A percentile compares a stretch with the other conserved stretches of the same genome.
Evolutionary conservation across 1,284 basidiomycete species (phyloP).

Genomic region (Cutaneotrichosporon dermatis): DNA sequence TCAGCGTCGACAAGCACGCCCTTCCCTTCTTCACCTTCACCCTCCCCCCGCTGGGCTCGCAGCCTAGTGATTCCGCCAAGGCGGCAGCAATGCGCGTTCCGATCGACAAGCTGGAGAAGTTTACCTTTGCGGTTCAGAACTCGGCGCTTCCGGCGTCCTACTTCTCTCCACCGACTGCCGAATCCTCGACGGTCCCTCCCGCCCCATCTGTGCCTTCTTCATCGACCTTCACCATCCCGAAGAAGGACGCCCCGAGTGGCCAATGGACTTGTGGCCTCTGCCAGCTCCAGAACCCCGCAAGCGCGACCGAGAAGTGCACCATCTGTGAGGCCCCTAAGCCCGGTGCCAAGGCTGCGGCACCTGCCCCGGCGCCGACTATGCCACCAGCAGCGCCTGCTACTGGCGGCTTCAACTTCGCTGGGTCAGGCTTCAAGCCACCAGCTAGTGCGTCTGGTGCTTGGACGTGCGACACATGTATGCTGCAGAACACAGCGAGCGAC

Average conservation of each 20-base stretch:
- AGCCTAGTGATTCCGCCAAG: conserved; percentile 20
- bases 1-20: conserved; percentile 31
- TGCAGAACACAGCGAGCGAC: conserved; percentile 52
- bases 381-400: neutral
- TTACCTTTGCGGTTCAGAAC: conserved; percentile 51
- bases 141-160: conserved; percentile 33
- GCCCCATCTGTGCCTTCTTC: conserved; percentile 1
- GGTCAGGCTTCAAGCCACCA: neutral
- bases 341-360: conserved; percentile 6
- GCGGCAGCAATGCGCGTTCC: conserved; percentile 21
- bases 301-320: conserved; percentile 53
- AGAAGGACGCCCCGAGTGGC: neutral
- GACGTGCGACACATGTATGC: conserved; percentile 54
- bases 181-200: neutral
- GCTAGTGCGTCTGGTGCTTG: conserved; percentile 34
- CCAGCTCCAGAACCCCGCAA: conserved; percentile 52
- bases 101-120: conserved; percentile 49
- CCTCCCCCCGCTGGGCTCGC: conserved; percentile 1
- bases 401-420: conserved; percentile 6
- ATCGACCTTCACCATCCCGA: conserved; percentile 3
- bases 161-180: neutral
- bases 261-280: conserved; percentile 55
- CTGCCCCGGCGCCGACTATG: neutral
- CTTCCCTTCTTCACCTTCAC: conserved; percentile 37
- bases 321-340: conserved; percentile 54